These are phyloP conservation scores for Talaromyces nanjingensis DNA, from an alignment of 495 filamentous ascomycete species.

Conservation along the genomic window DNA sequence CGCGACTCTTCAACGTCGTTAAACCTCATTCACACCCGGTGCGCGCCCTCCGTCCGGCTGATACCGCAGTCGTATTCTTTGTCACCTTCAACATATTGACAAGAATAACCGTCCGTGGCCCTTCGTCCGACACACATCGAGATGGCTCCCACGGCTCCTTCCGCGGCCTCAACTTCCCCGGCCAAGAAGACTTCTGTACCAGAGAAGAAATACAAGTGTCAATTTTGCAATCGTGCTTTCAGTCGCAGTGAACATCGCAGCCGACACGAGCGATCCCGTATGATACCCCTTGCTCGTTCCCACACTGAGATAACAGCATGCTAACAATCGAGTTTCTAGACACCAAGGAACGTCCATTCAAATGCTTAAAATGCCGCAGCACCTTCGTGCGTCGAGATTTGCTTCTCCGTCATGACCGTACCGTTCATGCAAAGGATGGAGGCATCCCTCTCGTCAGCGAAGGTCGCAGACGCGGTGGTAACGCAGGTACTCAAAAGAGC, in stretches of 20 bases:
- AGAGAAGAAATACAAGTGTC: slow-evolving; percentile 98
- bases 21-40: slow-evolving; percentile 43
- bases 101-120: slow-evolving; percentile 36
- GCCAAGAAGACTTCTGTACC: slow-evolving; percentile 58
- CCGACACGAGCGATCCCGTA: slow-evolving; percentile 96
- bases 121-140: slow-evolving; percentile 21
- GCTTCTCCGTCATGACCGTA: slow-evolving; percentile 93
- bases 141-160: slow-evolving; percentile 52
- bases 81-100: slow-evolving; percentile 33
- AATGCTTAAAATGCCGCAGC: slow-evolving; percentile 95
- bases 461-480: slow-evolving; percentile 74
- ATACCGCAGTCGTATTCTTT: slow-evolving; percentile 38
- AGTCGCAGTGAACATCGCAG: slow-evolving; percentile 96
- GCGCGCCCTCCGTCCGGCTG: slow-evolving; percentile 45
- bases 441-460: slow-evolving; percentile 92
- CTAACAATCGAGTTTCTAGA: slow-evolving; percentile 42
- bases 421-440: slow-evolving; percentile 97
- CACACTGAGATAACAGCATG: background rate
- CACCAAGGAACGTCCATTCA: slow-evolving; percentile 98
- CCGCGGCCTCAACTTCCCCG: slow-evolving; percentile 53
- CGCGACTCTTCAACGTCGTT: slow-evolving; percentile 36
- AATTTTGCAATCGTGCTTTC: slow-evolving; percentile 96
- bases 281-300: slow-evolving; percentile 26
- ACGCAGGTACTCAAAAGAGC: slow-evolving; percentile 48
- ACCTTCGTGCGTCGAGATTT: slow-evolving; percentile 97